Evolutionary conservation across 164 flowering plant species (phyloP), one percentile per base, ranked within the genome.

Genomic region (Warburgia ugandensis): DNA sequence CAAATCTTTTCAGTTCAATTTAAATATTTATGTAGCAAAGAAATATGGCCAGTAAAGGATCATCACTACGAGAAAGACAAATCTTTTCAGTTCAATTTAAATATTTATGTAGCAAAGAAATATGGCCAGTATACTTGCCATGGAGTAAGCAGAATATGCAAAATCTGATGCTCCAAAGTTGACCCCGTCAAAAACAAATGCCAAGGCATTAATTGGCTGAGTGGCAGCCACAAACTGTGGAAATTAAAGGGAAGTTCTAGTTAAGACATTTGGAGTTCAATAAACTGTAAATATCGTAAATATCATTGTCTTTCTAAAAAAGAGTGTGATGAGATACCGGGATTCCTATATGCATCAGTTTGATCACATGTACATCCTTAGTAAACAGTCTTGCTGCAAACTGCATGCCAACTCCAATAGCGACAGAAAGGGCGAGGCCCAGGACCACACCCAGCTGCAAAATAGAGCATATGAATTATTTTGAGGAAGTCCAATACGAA

Each of bases 81-180:
- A 21, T 47, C 21, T 27, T n/a, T n/a, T n/a, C n/a, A n/a, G n/a
- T n/a, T n/a, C n/a, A n/a, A n/a, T n/a, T n/a, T n/a, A n/a, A n/a
- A n/a, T n/a, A n/a, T n/a, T n/a, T n/a, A n/a, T n/a, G n/a, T n/a
- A n/a, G n/a, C n/a, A n/a, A n/a, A n/a, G n/a, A n/a, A n/a, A n/a
- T n/a, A n/a, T n/a, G 1, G 41, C 35, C 30, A 29, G 22, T 25
- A 20, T 3, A 70, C 77, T 72, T 75, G 51, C 95, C 95, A 86
- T 86, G 35, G 94, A 86, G 59, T 64, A 73, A 5, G 91, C 91
- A 32, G 94, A 64, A 60, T 74, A 90, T 23, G 79, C 75, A 63
- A 81, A 90, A 65, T 90, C 95, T 13, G 95, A 86, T 43, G 94
- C 97, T 51, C 97, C 97, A 63, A 71, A 86, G 67, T 90, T 86